These are phyloP conservation scores for Penicillium goetzii DNA, from an alignment of 495 filamentous ascomycete species.

Conservation along the genomic window DNA sequence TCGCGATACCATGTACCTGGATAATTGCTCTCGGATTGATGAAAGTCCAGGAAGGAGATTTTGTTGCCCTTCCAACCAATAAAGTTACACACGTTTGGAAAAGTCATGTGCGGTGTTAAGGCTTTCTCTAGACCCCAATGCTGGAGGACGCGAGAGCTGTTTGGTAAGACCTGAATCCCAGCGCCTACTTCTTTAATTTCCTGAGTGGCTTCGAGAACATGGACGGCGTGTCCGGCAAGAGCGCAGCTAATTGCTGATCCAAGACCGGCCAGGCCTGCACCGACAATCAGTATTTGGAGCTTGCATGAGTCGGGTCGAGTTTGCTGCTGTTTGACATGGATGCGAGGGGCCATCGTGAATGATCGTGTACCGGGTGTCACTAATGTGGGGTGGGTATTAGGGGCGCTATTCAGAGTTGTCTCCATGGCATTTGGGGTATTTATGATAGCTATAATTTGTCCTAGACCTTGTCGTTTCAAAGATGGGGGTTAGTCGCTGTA, in stretches of 20 bases:
- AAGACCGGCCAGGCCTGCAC: slow-evolving; percentile 68
- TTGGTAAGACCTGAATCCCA: slow-evolving; percentile 60
- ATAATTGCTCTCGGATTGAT: slow-evolving; percentile 43
- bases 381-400: neutral
- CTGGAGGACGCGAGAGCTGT: slow-evolving; percentile 56
- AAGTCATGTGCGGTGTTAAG: slow-evolving; percentile 51
- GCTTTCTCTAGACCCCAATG: slow-evolving; percentile 57
- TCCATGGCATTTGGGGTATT: slow-evolving; percentile 15
- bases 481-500: slow-evolving; percentile 31
- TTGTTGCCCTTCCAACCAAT: slow-evolving; percentile 54
- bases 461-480: slow-evolving; percentile 19
- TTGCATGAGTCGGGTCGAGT: slow-evolving; percentile 22
- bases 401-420: neutral
- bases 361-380: neutral
- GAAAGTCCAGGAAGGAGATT: slow-evolving; percentile 55
- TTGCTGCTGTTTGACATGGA: slow-evolving; percentile 26
- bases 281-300: slow-evolving; percentile 54
- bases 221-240: slow-evolving; percentile 63
- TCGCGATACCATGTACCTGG: slow-evolving; percentile 61
- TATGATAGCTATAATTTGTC: slow-evolving; percentile 6
- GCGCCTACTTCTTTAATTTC: slow-evolving; percentile 58
- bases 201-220: slow-evolving; percentile 61
- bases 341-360: slow-evolving; percentile 25
- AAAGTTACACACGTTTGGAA: slow-evolving; percentile 60
- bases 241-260: slow-evolving; percentile 62